A percentile compares a stretch with the other conserved stretches of the same genome.
Conservation (phyloP, 2,329 filamentous ascomycete genomes). For the Phialophora macrospora region DNA sequence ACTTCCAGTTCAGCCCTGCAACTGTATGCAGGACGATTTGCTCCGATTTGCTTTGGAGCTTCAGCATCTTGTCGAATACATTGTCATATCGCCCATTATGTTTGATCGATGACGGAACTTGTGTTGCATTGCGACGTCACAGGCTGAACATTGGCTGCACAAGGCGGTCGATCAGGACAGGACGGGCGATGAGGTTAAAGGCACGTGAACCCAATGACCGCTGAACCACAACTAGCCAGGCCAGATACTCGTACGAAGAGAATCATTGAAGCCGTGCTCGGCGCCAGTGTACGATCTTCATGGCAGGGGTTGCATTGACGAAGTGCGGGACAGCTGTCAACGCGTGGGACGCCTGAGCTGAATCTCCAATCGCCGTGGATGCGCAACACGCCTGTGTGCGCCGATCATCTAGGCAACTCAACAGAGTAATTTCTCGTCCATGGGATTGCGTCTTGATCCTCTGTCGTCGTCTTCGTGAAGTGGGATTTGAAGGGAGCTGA, state of each 20-base stretch:
- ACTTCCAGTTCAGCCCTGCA: not conserved
- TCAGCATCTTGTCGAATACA: constrained; percentile 3
- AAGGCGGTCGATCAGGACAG: not conserved
- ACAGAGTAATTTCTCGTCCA: not conserved
- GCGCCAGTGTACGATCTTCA: not conserved
- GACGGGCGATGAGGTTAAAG: not conserved
- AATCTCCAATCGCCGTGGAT: not conserved
- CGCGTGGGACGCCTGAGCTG: not conserved
- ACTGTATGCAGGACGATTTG: not conserved
- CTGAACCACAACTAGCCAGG: not conserved
- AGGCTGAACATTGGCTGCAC: not conserved
- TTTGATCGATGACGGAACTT: not conserved
- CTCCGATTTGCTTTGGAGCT: not conserved
- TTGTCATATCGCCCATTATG: not conserved
- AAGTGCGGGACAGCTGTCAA: not conserved
- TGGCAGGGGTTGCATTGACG: not conserved
- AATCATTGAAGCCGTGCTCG: not conserved
- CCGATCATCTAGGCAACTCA: not conserved
- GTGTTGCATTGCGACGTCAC: not conserved
- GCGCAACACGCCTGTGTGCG: not conserved
- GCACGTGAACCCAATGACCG: not conserved
- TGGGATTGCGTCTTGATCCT: not conserved
- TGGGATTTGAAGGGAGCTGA: not conserved
- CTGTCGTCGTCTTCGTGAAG: not conserved
- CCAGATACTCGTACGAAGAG: not conserved